A percentile compares a stretch with the other conserved stretches of the same genome.
Evolutionary conservation across 73 alveolate genomes (phyloP).

Genomic region (Stentor coeruleus): DNA sequence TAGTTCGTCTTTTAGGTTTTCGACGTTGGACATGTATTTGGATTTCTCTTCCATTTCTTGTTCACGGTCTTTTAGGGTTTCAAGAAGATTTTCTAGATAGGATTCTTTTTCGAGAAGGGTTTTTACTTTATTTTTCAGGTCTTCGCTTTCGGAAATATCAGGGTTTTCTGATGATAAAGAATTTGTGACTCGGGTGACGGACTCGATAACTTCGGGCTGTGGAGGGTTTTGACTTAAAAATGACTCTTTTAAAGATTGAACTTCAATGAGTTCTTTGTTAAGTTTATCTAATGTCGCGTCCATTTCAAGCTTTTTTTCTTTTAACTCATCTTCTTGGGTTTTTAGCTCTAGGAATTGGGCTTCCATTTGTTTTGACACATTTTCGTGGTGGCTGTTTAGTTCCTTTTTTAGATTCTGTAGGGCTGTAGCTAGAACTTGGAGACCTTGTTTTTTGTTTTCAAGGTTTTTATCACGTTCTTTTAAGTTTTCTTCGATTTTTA

Average conservation of each 20-base stretch:
- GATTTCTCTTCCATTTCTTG: neutral
- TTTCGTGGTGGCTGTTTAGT: neutral
- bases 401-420: neutral
- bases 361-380: neutral
- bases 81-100: neutral
- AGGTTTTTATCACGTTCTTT: neutral
- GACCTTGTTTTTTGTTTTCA: neutral
- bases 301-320: neutral
- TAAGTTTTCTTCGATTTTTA: neutral
- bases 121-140: neutral
- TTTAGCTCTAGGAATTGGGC: neutral
- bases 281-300: neutral
- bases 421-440: neutral
- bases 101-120: neutral
- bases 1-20: neutral
- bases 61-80: neutral
- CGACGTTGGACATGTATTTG: neutral
- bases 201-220: no score
- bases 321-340: neutral
- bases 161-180: no score
- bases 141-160: neutral
- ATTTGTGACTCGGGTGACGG: neutral
- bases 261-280: neutral
- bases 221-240: no score
- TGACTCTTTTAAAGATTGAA: neutral